Percentiles rank a stretch among this genome's conserved stretches.
These are phyloP conservation scores for Curvularia lunata DNA, from an alignment of 2,329 filamentous ascomycete species.

Conservation along the genomic window DNA sequence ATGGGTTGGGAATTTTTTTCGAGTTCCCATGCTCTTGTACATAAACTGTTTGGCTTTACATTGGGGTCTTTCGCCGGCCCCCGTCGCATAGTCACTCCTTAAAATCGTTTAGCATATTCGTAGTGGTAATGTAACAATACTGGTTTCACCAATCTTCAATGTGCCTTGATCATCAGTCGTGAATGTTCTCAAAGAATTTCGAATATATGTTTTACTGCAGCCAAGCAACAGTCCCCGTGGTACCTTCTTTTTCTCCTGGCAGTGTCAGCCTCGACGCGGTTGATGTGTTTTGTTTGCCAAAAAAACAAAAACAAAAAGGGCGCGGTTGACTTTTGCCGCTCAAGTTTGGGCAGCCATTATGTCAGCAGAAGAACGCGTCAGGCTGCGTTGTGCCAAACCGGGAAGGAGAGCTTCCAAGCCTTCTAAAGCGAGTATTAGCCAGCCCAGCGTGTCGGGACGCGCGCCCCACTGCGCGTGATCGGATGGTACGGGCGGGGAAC, in stretches of 20 bases:
- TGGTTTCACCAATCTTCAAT: neutral
- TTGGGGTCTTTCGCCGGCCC: constrained; percentile 7
- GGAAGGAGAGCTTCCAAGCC: neutral
- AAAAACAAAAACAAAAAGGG: neutral
- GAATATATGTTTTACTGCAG: neutral
- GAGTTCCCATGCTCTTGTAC: constrained; percentile 2
- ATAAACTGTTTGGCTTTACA: constrained; percentile 10
- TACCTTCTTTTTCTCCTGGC: neutral
- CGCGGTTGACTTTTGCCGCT: neutral
- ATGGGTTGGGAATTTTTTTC: neutral
- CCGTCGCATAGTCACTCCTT: constrained; percentile 16
- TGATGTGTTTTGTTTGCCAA: neutral
- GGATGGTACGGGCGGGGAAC: constrained; percentile 5
- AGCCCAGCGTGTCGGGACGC: constrained; percentile 10
- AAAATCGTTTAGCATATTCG: constrained; percentile 5
- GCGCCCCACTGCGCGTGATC: constrained; percentile 16
- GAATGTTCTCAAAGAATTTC: neutral
- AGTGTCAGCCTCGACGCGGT: neutral
- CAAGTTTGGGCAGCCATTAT: neutral
- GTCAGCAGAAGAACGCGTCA: neutral
- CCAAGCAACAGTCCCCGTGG: neutral
- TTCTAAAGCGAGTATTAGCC: constrained; percentile 2
- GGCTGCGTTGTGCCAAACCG: constrained; percentile 1
- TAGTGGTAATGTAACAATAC: constrained; percentile 15
- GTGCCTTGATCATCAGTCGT: neutral